A percentile compares a stretch with the other conserved stretches of the same genome.
Evolutionary conservation across 1,284 basidiomycete genomes (phyloP).

Genomic region (Pterulicium gracile): DNA sequence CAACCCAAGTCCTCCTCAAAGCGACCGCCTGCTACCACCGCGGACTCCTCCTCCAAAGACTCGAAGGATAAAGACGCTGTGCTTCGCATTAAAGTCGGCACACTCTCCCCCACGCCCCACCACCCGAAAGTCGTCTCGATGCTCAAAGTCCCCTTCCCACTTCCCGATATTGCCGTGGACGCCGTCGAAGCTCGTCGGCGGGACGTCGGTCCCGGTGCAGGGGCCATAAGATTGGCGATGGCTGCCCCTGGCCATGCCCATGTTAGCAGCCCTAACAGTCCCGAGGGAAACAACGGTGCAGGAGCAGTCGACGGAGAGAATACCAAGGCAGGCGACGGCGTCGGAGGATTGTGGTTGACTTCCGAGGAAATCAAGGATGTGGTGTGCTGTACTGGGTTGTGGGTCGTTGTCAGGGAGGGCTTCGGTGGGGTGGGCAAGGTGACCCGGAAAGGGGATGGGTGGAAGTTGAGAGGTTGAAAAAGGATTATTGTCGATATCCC

Average conservation of each 20-base stretch:
- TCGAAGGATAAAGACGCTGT: constrained; percentile 8
- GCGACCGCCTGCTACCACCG: constrained; percentile 12
- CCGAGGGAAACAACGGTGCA: too few species aligned
- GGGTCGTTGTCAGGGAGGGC: constrained; percentile 86
- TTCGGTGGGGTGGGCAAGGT: constrained; percentile 85
- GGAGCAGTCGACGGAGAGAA: too few species aligned
- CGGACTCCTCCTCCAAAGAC: constrained; percentile 3
- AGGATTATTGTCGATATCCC: background rate
- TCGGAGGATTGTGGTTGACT: constrained; percentile 49
- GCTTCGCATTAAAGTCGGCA: constrained; percentile 55
- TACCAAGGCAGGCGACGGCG: constrained; percentile 11
- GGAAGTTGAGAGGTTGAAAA: constrained; percentile 49
- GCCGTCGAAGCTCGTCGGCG: constrained; percentile 39
- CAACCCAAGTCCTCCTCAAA: constrained; percentile 2
- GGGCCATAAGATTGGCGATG: constrained; percentile 5
- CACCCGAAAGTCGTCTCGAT: constrained; percentile 92
- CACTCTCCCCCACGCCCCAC: constrained; percentile 86
- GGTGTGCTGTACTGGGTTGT: constrained; percentile 80
- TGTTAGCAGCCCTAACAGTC: too few species aligned
- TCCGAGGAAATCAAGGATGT: constrained; percentile 95
- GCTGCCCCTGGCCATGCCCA: background rate
- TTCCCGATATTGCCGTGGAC: constrained; percentile 69
- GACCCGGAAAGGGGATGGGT: constrained; percentile 67
- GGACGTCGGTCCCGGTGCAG: constrained; percentile 24
- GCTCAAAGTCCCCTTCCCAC: constrained; percentile 80